Base-by-base conservation (phyloP, 116 monocot genomes). In the Papilionanthe hybrid region DNA sequence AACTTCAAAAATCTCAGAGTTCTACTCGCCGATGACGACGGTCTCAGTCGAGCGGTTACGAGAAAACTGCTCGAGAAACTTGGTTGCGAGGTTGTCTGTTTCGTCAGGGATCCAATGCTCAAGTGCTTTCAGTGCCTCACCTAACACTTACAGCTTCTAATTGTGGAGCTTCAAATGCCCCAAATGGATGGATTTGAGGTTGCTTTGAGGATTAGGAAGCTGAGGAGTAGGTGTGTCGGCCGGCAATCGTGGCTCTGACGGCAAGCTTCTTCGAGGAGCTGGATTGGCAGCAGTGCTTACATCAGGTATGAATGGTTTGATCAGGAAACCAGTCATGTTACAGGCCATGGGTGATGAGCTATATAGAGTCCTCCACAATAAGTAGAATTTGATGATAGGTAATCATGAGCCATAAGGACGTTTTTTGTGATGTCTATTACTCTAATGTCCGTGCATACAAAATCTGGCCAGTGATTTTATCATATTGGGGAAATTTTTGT, bases 21-120 rank as follows among this genome's bases (percentile, higher is more conserved):
- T 23, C 56, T 86, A 13, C 72, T 83, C 12, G 83, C 73, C 2
- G 86, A 86, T 17, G 79, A 79, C 12, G 86, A 86, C 27, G 79
- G 28, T 17, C 27, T 80, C 73, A 83, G 77, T 42, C 75, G 82
- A 67, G 77, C 69, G 1, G 83, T 86, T 19, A 86, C 83, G 1
- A 72, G 76, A 47, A 86, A 83, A 65, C 82, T 86, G n/a, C 86
- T 86, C 48, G 83, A 86, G 73, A 83, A 80, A 29, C 55, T 83
- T 18, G 86, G 86, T 8, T 86, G 82, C 50, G 28, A 58, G 12
- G 86, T 86, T 29, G 41, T 65, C 83, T 0, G 83, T 83, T 25
- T 65, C 86, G 18, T 83, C 83, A 0, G 86, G 82, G 6, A 37
- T 72, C 10, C 80, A 82, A 12, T 86, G 86, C 80, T 5, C 83